Evolutionary conservation across 495 filamentous ascomycete genomes (phyloP).

Genomic region (Penicillium malachiteum): DNA sequence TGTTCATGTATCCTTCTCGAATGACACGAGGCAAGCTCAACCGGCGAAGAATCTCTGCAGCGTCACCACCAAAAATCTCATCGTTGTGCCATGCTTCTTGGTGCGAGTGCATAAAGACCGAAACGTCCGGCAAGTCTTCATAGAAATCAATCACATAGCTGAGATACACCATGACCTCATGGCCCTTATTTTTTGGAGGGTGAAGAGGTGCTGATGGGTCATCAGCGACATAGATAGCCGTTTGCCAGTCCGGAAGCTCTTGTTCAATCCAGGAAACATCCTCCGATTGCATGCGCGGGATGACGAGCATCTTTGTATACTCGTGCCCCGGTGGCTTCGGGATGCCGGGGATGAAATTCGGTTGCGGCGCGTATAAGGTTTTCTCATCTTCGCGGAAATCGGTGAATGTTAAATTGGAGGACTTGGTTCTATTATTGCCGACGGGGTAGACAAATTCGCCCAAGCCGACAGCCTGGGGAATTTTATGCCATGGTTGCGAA

Average conservation of each 20-base stretch:
- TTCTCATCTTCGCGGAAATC: conserved; percentile 13
- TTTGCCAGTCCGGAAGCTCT: conserved; percentile 54
- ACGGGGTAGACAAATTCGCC: conserved; percentile 28
- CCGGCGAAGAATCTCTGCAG: conserved; percentile 52
- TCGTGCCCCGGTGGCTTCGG: conserved; percentile 40
- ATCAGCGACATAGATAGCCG: conserved; percentile 65
- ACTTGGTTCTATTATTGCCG: conserved; percentile 8
- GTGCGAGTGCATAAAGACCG: conserved; percentile 70
- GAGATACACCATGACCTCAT: conserved; percentile 75
- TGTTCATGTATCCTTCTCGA: conserved; percentile 63
- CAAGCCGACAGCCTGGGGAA: conserved; percentile 40
- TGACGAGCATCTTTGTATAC: conserved; percentile 55
- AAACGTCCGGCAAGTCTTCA: conserved; percentile 62
- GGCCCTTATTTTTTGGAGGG: conserved; percentile 70
- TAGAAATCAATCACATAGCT: conserved; percentile 74
- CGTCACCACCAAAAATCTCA: conserved; percentile 47
- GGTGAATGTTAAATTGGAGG: conserved; percentile 26
- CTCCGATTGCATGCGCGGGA: conserved; percentile 55
- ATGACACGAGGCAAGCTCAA: conserved; percentile 54
- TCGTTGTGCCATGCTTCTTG: conserved; percentile 68
- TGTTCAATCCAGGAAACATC: conserved; percentile 61
- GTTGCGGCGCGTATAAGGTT: conserved; percentile 30
- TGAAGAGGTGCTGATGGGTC: conserved; percentile 59
- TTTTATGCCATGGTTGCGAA: conserved; percentile 24
- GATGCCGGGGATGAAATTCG: conserved; percentile 38